Evolutionary conservation across 495 filamentous ascomycete genomes (phyloP).

Genomic region (Podospora australis): DNA sequence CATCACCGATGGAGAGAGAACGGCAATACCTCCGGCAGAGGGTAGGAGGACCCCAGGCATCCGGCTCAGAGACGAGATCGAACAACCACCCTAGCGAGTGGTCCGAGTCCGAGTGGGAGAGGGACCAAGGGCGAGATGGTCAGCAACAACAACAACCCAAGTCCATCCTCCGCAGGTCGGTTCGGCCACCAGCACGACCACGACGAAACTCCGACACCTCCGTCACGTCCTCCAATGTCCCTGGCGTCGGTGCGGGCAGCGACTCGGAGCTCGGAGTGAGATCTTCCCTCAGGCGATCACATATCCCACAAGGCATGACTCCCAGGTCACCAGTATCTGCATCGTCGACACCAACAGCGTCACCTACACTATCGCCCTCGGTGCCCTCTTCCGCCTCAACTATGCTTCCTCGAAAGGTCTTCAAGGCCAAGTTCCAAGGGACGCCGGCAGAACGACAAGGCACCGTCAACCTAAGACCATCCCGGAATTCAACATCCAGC

Average conservation of each 20-base stretch:
- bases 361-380: not conserved
- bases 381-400: slow-evolving; percentile 6
- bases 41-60: slow-evolving; percentile 15
- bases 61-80: slow-evolving; percentile 17
- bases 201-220: slow-evolving; percentile 30
- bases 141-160: slow-evolving; percentile 15
- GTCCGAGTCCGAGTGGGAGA: slow-evolving; percentile 23
- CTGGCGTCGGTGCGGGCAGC: slow-evolving; percentile 14
- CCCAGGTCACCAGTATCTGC: slow-evolving; percentile 1
- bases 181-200: slow-evolving; percentile 15
- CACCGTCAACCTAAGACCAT: slow-evolving; percentile 23
- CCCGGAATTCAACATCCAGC: slow-evolving; percentile 16
- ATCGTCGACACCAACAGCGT: slow-evolving; percentile 2
- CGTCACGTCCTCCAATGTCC: slow-evolving; percentile 27
- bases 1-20: slow-evolving; percentile 20
- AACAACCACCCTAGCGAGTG: slow-evolving; percentile 15
- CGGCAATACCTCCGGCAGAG: slow-evolving; percentile 23
- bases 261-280: slow-evolving; percentile 17
- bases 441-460: slow-evolving; percentile 22
- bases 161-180: slow-evolving; percentile 22
- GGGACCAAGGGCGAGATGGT: slow-evolving; percentile 7
- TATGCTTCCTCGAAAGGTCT: slow-evolving; percentile 25
- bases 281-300: not conserved
- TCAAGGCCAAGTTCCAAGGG: slow-evolving; percentile 27
- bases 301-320: not conserved